These are phyloP conservation scores for Lizonia empirigonia DNA, from an alignment of 2,329 filamentous ascomycete genomes.

Conservation along the genomic window DNA sequence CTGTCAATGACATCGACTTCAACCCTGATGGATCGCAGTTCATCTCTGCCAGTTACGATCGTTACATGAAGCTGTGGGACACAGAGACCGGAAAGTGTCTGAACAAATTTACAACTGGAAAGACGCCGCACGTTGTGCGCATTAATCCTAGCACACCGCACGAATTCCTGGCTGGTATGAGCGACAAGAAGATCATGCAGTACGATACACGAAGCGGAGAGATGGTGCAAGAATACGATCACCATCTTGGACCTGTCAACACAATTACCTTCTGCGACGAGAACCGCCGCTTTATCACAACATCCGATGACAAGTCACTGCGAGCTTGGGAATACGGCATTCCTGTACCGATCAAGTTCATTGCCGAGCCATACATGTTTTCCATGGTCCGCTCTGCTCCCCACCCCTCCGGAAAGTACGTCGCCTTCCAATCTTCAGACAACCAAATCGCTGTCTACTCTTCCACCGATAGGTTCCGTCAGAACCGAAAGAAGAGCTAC, in stretches of 20 bases:
- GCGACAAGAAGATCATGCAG: slow-evolving; percentile 98
- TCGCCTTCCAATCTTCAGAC: slow-evolving; percentile 90
- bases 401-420: slow-evolving; percentile 91
- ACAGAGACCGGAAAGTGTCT: slow-evolving; percentile 92
- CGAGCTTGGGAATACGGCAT: slow-evolving; percentile 99
- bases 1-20: slow-evolving; percentile 88
- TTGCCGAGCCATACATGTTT: slow-evolving; percentile 98
- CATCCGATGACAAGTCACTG: slow-evolving; percentile 94
- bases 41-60: slow-evolving; percentile 89
- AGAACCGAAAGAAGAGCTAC: slow-evolving; percentile 97
- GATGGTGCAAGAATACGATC: slow-evolving; percentile 95
- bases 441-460: slow-evolving; percentile 98
- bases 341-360: slow-evolving; percentile 97
- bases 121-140: slow-evolving; percentile 91
- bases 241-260: slow-evolving; percentile 96
- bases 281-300: slow-evolving; percentile 94
- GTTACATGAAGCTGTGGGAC: slow-evolving; percentile 97
- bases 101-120: slow-evolving; percentile 87
- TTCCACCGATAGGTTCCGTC: slow-evolving; percentile 91
- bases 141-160: slow-evolving; percentile 87
- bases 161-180: slow-evolving; percentile 96
- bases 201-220: slow-evolving; percentile 86
- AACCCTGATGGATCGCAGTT: slow-evolving; percentile 82
- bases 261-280: slow-evolving; percentile 96
- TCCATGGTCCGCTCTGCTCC: slow-evolving; percentile 83